phyloP scores from a whole-genome alignment of 2,329 filamentous ascomycete genomes.

The Xylaria hypoxylon region DNA sequence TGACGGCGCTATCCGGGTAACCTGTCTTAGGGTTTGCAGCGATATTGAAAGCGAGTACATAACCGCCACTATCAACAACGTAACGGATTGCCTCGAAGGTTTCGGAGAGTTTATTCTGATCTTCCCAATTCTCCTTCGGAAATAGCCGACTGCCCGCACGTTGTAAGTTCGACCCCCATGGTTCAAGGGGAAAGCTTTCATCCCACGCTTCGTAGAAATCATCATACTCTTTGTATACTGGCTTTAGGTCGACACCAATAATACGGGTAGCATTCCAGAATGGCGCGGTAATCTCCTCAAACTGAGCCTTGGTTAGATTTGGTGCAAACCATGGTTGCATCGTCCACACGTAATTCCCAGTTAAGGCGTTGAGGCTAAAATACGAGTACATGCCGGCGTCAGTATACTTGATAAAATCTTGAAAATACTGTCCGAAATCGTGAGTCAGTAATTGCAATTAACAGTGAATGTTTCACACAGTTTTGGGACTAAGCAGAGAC shows the following conservation, averaged over 20 bases:
- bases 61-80: slow-evolving; percentile 50
- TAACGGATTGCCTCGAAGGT: slow-evolving; percentile 52
- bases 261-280: slow-evolving; percentile 47
- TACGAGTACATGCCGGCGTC: slow-evolving; percentile 53
- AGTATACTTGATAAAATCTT: slow-evolving; percentile 50
- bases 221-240: slow-evolving; percentile 55
- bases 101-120: slow-evolving; percentile 50
- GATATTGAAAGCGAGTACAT: slow-evolving; percentile 48
- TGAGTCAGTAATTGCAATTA: background rate
- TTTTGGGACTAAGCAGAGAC: background rate
- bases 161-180: slow-evolving; percentile 49
- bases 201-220: slow-evolving; percentile 53
- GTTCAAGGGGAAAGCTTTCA: slow-evolving; percentile 44
- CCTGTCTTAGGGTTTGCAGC: slow-evolving; percentile 43
- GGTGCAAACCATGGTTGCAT: slow-evolving; percentile 52
- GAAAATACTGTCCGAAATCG: slow-evolving; percentile 39
- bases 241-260: slow-evolving; percentile 52
- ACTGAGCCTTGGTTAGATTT: slow-evolving; percentile 43
- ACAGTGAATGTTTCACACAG: background rate
- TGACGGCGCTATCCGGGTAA: slow-evolving; percentile 53
- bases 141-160: slow-evolving; percentile 56
- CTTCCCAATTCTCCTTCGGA: slow-evolving; percentile 54
- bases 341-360: slow-evolving; percentile 43
- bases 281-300: slow-evolving; percentile 48
- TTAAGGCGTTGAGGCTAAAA: slow-evolving; percentile 45